Percentiles rank a stretch among this genome's conserved stretches.
Conservation (phyloP, 768 basidiomycete genomes). For the Leccinellum albellum region DNA sequence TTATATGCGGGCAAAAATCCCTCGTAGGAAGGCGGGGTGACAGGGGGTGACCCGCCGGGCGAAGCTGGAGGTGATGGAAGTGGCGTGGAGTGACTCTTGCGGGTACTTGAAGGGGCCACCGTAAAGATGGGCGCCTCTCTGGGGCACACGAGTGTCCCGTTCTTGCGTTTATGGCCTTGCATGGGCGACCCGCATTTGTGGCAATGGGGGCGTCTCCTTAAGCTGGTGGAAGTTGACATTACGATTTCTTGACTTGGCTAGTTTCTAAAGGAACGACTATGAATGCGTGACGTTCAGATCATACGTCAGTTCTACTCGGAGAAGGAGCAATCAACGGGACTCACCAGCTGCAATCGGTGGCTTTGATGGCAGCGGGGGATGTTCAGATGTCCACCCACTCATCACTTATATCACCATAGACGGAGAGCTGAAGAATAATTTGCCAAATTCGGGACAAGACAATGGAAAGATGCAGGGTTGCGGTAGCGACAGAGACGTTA, state of each 20-base stretch:
- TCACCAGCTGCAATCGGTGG: constrained; percentile 25
- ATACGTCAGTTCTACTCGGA: constrained; percentile 3
- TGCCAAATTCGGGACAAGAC: constrained; percentile 24
- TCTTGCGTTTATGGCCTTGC: constrained; percentile 33
- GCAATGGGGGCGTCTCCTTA: constrained; percentile 33
- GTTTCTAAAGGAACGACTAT: neutral
- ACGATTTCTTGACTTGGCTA: constrained; percentile 1
- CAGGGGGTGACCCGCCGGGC: constrained; percentile 21
- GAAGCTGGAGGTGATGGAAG: constrained; percentile 29
- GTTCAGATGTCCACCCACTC: constrained; percentile 1
- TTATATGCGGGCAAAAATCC: constrained; percentile 17
- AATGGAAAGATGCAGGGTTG: constrained; percentile 11
- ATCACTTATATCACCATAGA: constrained; percentile 24
- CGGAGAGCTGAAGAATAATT: constrained; percentile 9
- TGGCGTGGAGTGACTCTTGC: constrained; percentile 20
- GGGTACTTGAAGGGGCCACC: constrained; percentile 9
- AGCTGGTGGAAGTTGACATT: constrained; percentile 28
- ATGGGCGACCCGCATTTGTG: constrained; percentile 32
- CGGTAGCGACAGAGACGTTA: constrained; percentile 18
- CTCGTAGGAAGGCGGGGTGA: constrained; percentile 10
- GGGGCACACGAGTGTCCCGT: constrained; percentile 30
- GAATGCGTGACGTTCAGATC: too few relatives aligned
- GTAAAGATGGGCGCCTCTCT: constrained; percentile 13
- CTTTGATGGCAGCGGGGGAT: constrained; percentile 23
- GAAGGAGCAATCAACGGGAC: constrained; percentile 4